Conservation (phyloP, 495 filamentous ascomycete species). For the Xylaria bambusicola region DNA sequence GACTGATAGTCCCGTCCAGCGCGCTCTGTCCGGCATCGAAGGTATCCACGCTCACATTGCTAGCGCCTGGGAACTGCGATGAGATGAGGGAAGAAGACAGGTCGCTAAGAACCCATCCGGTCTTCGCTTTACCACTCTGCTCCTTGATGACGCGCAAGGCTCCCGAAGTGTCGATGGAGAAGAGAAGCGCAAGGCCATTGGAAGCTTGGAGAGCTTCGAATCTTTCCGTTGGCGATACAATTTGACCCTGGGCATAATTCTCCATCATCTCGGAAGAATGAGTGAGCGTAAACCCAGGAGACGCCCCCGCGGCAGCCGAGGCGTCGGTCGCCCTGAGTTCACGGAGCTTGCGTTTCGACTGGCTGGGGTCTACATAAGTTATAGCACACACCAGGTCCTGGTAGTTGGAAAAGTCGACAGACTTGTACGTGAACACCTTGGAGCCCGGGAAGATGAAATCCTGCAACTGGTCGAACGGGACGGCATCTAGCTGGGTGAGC, state of each 20-base stretch:
- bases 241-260: constrained; percentile 9
- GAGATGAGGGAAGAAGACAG: constrained; percentile 8
- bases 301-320: not conserved
- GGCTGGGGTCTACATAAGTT: constrained; percentile 11
- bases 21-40: constrained; percentile 6
- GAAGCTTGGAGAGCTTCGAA: constrained; percentile 11
- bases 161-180: constrained; percentile 4
- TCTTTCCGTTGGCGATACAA: constrained; percentile 2
- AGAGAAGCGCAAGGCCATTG: constrained; percentile 5
- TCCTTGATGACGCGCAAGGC: constrained; percentile 11
- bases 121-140: not conserved
- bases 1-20: constrained; percentile 4
- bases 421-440: constrained; percentile 11
- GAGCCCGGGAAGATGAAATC: constrained; percentile 13
- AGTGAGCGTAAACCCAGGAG: constrained; percentile 2
- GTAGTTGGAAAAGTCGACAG: constrained; percentile 5
- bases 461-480: constrained; percentile 6
- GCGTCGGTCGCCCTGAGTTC: not conserved
- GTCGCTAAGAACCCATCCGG: constrained; percentile 6
- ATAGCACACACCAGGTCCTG: constrained; percentile 11
- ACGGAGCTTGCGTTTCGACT: not conserved
- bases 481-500: not conserved
- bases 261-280: constrained; percentile 13
- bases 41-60: not conserved
- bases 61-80: not conserved